Conservation (phyloP, 2,329 filamentous ascomycete species). For the Diaporthe sp. region DNA sequence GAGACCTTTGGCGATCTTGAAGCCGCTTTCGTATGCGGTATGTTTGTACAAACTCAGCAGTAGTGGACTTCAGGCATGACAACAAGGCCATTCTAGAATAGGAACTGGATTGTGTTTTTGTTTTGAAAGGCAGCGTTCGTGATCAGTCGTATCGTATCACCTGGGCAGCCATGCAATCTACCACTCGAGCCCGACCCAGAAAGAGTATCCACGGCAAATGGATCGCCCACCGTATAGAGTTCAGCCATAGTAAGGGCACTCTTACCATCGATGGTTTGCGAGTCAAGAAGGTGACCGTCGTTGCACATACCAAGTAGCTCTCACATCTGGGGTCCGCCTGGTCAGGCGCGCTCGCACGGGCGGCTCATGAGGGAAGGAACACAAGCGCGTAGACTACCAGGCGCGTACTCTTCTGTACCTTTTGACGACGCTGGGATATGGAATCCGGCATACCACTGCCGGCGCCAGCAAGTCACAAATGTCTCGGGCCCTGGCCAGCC, state of each 20-base stretch:
- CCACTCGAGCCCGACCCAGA: not conserved
- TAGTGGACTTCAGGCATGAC: too few species aligned
- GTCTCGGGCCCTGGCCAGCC: conserved; percentile 29
- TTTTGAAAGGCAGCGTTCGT: not conserved
- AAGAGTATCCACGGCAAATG: not conserved
- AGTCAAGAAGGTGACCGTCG: not conserved
- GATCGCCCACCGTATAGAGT: conserved; percentile 6
- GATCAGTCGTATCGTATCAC: not conserved
- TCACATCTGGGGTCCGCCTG: conserved; percentile 8
- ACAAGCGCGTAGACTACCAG: conserved; percentile 1
- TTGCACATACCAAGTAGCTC: not conserved
- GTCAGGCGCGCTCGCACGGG: conserved; percentile 14
- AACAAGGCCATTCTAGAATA: not conserved
- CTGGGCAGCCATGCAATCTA: not conserved
- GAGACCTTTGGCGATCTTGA: not conserved
- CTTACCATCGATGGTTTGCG: not conserved
- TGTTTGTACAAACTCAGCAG: not conserved
- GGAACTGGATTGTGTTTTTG: not conserved
- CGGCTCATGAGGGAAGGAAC: not conserved
- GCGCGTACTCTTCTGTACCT: not conserved
- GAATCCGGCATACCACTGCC: not conserved
- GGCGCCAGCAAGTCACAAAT: conserved; percentile 28
- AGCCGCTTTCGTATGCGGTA: not conserved
- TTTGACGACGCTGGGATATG: not conserved
- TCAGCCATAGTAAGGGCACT: not conserved